Evolutionary conservation across 2,329 filamentous ascomycete species (phyloP).

Genomic region (Thelonectria discophora): DNA sequence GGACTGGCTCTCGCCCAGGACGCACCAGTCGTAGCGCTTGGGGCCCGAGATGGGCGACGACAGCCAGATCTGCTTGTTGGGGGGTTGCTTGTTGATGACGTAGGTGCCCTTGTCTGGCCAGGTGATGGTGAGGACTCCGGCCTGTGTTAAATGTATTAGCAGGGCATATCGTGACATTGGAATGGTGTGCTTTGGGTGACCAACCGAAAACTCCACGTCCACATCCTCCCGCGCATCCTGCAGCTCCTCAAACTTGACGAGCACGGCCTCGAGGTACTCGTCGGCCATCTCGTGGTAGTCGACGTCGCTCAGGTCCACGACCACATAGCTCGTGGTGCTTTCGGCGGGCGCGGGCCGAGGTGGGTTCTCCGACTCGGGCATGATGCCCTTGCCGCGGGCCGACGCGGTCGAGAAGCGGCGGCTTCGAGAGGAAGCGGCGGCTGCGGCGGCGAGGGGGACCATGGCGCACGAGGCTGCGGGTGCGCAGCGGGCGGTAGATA

Average conservation of each 20-base stretch:
- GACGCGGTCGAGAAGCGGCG: constrained; percentile 45
- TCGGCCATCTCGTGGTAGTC: constrained; percentile 84
- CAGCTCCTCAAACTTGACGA: constrained; percentile 72
- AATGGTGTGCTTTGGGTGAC: constrained; percentile 44
- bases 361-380: constrained; percentile 67
- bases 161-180: neutral
- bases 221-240: constrained; percentile 79
- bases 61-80: constrained; percentile 97
- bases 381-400: constrained; percentile 58
- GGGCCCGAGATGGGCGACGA: constrained; percentile 90
- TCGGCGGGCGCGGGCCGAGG: constrained; percentile 52
- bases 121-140: constrained; percentile 83
- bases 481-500: constrained; percentile 34
- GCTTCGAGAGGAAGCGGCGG: constrained; percentile 33
- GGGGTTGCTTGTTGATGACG: constrained; percentile 97
- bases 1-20: constrained; percentile 72
- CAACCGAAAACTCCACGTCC: constrained; percentile 89
- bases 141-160: constrained; percentile 58
- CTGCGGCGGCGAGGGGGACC: constrained; percentile 10
- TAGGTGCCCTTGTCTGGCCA: constrained; percentile 79
- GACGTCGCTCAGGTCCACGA: constrained; percentile 72
- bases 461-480: constrained; percentile 19
- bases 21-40: constrained; percentile 92
- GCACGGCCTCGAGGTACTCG: constrained; percentile 70
- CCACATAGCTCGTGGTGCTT: constrained; percentile 48